Evolutionary conservation across 1,139 yeast species (phyloP).

Genomic region (Wickerhamomyces sp.): DNA sequence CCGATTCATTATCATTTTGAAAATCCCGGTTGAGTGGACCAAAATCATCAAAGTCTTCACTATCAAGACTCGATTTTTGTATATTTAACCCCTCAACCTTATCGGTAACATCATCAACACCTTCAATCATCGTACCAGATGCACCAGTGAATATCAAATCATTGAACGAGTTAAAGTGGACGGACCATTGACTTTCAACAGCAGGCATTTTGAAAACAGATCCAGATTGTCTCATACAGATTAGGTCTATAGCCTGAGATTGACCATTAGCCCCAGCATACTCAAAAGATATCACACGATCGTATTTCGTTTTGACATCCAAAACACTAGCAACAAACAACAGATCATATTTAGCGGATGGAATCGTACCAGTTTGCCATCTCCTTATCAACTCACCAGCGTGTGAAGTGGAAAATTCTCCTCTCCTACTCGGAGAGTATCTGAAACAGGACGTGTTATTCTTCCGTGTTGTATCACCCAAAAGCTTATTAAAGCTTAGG

Average conservation of each 20-base stretch:
- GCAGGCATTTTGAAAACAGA: constrained; percentile 79
- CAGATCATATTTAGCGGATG: constrained; percentile 40
- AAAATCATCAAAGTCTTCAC: constrained; percentile 17
- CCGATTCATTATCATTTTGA: constrained; percentile 11
- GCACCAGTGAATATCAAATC: constrained; percentile 67
- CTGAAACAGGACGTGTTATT: constrained; percentile 63
- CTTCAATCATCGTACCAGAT: constrained; percentile 37
- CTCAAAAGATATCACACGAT: constrained; percentile 80
- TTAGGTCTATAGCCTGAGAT: constrained; percentile 43
- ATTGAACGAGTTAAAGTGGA: constrained; percentile 66
- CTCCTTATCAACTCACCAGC: constrained; percentile 74
- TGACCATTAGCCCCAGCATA: constrained; percentile 52
- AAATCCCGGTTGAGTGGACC: constrained; percentile 6
- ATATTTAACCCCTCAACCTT: constrained; percentile 13
- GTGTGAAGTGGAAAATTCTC: constrained; percentile 77
- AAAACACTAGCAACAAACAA: constrained; percentile 72
- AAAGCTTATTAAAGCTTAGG: constrained; percentile 59
- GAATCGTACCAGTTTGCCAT: constrained; percentile 73
- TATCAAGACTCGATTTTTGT: constrained; percentile 2
- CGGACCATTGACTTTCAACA: constrained; percentile 58
- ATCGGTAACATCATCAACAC: constrained; percentile 26
- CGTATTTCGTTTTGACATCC: constrained; percentile 72
- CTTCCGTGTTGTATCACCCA: constrained; percentile 58
- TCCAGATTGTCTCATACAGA: constrained; percentile 89
- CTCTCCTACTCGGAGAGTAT: constrained; percentile 60